Evolutionary conservation across 768 basidiomycete species (phyloP), one percentile per base, ranked within the genome.

Genomic region (Hemileccinum impolitum): DNA sequence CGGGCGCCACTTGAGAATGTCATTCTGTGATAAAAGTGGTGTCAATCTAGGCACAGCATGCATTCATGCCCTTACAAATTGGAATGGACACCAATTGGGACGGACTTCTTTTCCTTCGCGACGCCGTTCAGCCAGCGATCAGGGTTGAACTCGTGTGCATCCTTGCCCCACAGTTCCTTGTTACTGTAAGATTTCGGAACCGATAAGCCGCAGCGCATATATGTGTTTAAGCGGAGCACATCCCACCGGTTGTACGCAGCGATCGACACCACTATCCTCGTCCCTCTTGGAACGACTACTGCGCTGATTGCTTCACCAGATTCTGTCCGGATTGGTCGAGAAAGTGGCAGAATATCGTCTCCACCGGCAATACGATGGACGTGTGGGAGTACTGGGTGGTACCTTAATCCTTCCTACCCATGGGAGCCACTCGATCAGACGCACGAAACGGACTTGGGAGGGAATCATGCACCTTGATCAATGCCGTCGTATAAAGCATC

Each of bases 281-380:
- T 74, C 9, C 78, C 78, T 51, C 77, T 75, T 1, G 76, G 73
- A 18, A 84, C 66, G 4, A 74, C 70, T 11, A 84, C 44, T 45
- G 77, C 68, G 8, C 55, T 64, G 40, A 78, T 59, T 10, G 67
- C 46, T 48, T 73, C 66, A 7, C 82, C 81, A 2, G 72, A 70
- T 19, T 65, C 67, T 3, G 73, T 76, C 45, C 54, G 67, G 40
- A 83, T 72, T 1, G 81, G 79, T 47, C 65, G 73, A 6, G 79
- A 75, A 31, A 88, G 73, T 0, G 86, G 82, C 18, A 88, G 60
- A 25, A 81, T 61, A 47, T 83, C 78, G 55, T 87, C 82, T 21
- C 68, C 62, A 1, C 63, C 69, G 0, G 81, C 72, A 47, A 74
- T 67, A 21, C 85, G 75, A 40, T 76, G 72, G 18, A 74, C 75